Evolutionary conservation across 306 rosid species (phyloP).

Genomic region (Malus asiatica): DNA sequence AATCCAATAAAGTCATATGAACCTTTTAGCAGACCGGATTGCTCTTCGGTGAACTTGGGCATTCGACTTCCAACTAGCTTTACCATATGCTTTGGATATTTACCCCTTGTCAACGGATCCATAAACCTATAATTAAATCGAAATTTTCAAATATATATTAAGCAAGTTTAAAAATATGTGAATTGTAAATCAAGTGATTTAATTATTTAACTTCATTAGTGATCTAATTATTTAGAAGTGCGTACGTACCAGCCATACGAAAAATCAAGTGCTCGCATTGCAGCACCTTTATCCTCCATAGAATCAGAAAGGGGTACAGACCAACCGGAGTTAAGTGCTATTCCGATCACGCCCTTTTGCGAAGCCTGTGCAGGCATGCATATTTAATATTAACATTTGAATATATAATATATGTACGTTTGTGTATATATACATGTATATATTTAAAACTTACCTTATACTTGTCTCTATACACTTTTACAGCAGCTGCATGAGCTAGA

Average conservation of each 20-base stretch:
- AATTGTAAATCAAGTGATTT: no score
- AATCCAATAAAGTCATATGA: constrained; percentile 42
- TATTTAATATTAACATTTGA: background rate
- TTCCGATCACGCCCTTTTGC: constrained; percentile 59
- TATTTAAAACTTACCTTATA: constrained; percentile 26
- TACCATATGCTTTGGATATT: constrained; percentile 36
- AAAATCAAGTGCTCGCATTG: background rate
- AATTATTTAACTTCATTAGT: no score
- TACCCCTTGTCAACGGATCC: constrained; percentile 30
- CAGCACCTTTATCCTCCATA: background rate
- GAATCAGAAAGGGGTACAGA: background rate
- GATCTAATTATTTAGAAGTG: background rate
- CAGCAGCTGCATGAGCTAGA: constrained; percentile 62
- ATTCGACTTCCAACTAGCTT: constrained; percentile 15
- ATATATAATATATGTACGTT: no score
- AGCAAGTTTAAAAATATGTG: no score
- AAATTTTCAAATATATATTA: background rate
- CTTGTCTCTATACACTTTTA: constrained; percentile 35
- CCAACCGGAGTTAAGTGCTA: constrained; percentile 8
- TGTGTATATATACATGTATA: background rate
- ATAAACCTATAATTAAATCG: constrained; percentile 19
- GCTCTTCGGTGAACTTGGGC: constrained; percentile 27
- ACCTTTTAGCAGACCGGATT: constrained; percentile 23
- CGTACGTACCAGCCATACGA: background rate
- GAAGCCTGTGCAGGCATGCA: background rate